A percentile compares a stretch with the other conserved stretches of the same genome.
phyloP scores from a whole-genome alignment of 192 early-diverging fungal genomes.

The Linnemannia exigua region DNA sequence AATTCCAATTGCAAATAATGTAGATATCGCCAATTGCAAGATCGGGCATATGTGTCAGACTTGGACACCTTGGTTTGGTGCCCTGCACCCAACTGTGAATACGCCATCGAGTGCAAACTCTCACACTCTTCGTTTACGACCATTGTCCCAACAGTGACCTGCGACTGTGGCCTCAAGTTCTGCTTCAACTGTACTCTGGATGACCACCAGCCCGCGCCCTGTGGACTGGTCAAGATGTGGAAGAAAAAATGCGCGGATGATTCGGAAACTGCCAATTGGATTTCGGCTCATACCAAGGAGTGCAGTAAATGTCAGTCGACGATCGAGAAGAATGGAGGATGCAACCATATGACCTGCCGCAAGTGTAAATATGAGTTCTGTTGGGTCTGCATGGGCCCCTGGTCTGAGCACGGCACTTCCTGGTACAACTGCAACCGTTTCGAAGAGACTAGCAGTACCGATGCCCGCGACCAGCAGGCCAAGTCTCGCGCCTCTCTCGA shows the following conservation, averaged over 20 bases:
- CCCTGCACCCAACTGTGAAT: conserved; percentile 95
- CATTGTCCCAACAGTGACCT: conserved; percentile 90
- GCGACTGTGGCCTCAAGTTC: conserved; percentile 83
- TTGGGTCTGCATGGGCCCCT: conserved; percentile 99
- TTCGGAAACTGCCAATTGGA: conserved; percentile 98
- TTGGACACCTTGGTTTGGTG: conserved; percentile 89
- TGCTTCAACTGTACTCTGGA: conserved; percentile 94
- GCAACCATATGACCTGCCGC: conserved; percentile 99
- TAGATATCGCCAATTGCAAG: conserved; percentile 83
- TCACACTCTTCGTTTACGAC: conserved; percentile 72
- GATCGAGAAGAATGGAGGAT: conserved; percentile 99
- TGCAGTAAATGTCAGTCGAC: conserved; percentile 95
- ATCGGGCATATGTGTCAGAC: conserved; percentile 96
- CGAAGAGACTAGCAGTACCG: conserved; percentile 90
- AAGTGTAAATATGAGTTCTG: conserved; percentile 99
- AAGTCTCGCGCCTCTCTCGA: conserved; percentile 91
- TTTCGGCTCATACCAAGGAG: conserved; percentile 94
- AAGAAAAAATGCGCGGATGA: conserved; percentile 97
- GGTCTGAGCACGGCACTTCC: conserved; percentile 95
- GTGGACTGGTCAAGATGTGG: conserved; percentile 88
- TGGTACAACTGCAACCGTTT: conserved; percentile 99
- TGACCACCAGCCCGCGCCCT: conserved; percentile 93
- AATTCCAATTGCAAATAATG: background rate
- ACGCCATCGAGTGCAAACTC: conserved; percentile 92
- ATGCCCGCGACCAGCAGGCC: conserved; percentile 89